A percentile compares a stretch with the other conserved stretches of the same genome.
phyloP scores from a whole-genome alignment of 495 filamentous ascomycete genomes.

The Neurospora tetrasperma region DNA sequence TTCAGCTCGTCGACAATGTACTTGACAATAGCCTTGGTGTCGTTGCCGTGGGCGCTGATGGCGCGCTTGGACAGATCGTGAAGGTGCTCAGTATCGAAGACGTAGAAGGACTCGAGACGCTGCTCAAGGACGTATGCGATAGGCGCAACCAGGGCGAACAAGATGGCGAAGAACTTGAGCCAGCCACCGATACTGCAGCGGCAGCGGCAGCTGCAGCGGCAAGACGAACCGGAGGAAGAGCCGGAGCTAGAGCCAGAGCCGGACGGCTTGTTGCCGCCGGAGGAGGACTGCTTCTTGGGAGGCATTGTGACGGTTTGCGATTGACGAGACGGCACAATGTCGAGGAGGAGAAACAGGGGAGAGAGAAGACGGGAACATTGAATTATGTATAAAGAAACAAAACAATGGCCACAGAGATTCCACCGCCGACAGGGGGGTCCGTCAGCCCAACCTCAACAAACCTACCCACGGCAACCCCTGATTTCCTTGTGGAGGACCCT shows the following conservation, averaged over 20 bases:
- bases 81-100: conserved; percentile 59
- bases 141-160: conserved; percentile 49
- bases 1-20: conserved; percentile 51
- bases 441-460: not conserved
- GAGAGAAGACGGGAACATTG: not conserved
- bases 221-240: not conserved
- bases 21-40: conserved; percentile 57
- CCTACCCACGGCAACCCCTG: not conserved
- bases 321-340: not conserved
- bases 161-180: conserved; percentile 48
- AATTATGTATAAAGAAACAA: not conserved
- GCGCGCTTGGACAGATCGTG: conserved; percentile 55
- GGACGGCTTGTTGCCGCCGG: conserved; percentile 1
- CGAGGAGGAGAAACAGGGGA: not conserved
- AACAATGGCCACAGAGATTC: not conserved
- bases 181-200: conserved; percentile 21
- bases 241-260: conserved; percentile 4
- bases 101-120: conserved; percentile 64
- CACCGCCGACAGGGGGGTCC: not conserved
- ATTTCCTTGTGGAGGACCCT: not conserved
- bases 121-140: conserved; percentile 55
- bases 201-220: not conserved
- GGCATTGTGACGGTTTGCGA: conserved; percentile 10
- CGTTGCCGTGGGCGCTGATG: conserved; percentile 57
- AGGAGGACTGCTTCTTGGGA: conserved; percentile 4